phyloP scores from a whole-genome alignment of 1,284 basidiomycete genomes.

The Coniferiporia weirii region DNA sequence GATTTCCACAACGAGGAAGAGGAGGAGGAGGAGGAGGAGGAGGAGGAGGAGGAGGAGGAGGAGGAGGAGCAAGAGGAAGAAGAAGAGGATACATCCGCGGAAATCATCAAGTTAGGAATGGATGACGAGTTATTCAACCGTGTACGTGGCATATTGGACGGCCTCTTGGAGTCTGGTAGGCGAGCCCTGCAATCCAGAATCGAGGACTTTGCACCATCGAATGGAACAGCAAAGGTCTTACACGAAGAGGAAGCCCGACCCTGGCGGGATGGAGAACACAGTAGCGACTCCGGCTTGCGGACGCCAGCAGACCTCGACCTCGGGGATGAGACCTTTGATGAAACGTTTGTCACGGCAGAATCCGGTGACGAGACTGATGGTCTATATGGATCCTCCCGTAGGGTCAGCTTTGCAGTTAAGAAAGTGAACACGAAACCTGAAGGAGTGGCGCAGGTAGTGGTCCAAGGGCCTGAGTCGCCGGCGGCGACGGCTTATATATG shows the following conservation, averaged over 20 bases:
- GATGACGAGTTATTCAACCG: slow-evolving; percentile 54
- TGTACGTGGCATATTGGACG: slow-evolving; percentile 56
- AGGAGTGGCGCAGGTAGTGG: background rate
- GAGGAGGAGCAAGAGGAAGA: slow-evolving; percentile 33
- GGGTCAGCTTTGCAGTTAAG: slow-evolving; percentile 24
- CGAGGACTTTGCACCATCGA: slow-evolving; percentile 43
- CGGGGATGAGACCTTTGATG: slow-evolving; percentile 21
- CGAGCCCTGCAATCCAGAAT: slow-evolving; percentile 55
- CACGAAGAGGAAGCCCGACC: slow-evolving; percentile 61
- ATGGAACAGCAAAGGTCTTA: slow-evolving; percentile 57
- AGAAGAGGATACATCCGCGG: slow-evolving; percentile 23
- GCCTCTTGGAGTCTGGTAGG: slow-evolving; percentile 54
- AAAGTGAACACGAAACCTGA: slow-evolving; percentile 22
- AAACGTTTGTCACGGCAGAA: slow-evolving; percentile 24
- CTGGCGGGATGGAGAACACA: slow-evolving; percentile 40
- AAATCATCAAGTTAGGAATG: slow-evolving; percentile 27
- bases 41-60: slow-evolving; percentile 40
- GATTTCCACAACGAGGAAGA: slow-evolving; percentile 37
- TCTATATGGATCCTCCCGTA: slow-evolving; percentile 1
- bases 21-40: slow-evolving; percentile 37
- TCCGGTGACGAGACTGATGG: slow-evolving; percentile 11
- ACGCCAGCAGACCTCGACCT: slow-evolving; percentile 20
- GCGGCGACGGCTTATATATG: background rate
- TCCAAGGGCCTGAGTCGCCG: background rate
- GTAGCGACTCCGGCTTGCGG: slow-evolving; percentile 21